Conservation (phyloP, 108 stramenopile genomes). For the Pelagomonas calceolata region DNA sequence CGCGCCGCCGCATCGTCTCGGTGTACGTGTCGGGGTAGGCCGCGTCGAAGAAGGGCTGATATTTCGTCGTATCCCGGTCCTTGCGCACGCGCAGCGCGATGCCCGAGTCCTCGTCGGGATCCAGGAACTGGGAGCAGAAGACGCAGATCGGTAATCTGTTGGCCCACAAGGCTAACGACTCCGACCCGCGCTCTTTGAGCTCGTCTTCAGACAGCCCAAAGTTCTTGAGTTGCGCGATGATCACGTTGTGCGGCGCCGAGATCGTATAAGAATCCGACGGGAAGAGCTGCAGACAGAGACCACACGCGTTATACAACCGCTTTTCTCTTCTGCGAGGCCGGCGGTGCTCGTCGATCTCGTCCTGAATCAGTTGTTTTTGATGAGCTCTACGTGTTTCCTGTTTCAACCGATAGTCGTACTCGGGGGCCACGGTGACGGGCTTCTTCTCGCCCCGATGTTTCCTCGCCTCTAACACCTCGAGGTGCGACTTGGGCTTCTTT, state of each 20-base stretch:
- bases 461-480: too few species aligned
- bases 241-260: conserved; percentile 19
- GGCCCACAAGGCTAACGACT: conserved; percentile 4
- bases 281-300: conserved; percentile 27
- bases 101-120: conserved; percentile 24
- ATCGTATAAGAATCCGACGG: conserved; percentile 21
- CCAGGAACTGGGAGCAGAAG: conserved; percentile 34
- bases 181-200: conserved; percentile 20
- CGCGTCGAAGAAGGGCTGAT: not conserved
- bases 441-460: conserved; percentile 8
- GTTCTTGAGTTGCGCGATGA: conserved; percentile 12
- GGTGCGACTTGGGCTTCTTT: too few species aligned
- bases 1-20: too few species aligned
- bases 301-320: conserved; percentile 21
- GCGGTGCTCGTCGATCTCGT: too few species aligned
- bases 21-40: conserved; percentile 4
- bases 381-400: conserved; percentile 3
- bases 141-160: conserved; percentile 25
- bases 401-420: too few species aligned
- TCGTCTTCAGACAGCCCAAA: conserved; percentile 21
- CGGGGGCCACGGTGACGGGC: not conserved
- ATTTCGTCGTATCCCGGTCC: not conserved
- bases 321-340: too few species aligned
- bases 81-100: not conserved
- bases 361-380: not conserved